Percentiles rank a stretch among this genome's conserved stretches.
phyloP scores from a whole-genome alignment of 352 stramenopile species.

The Phytophthora fragariaefolia region DNA sequence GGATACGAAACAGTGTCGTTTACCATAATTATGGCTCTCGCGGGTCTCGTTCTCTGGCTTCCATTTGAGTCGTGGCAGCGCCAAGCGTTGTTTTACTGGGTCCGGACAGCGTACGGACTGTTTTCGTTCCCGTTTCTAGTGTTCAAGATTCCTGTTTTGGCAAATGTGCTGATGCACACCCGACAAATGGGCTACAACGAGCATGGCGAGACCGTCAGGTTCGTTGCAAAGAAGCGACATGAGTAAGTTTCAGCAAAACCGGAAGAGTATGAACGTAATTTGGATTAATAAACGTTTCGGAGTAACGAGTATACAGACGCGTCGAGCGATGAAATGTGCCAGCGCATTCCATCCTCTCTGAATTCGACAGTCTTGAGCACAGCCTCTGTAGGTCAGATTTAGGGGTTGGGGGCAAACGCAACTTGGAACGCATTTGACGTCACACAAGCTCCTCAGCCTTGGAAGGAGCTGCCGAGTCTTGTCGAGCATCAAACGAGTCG shows the following conservation, averaged over 20 bases:
- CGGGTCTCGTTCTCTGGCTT: constrained; percentile 65
- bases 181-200: constrained; percentile 87
- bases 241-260: constrained; percentile 7
- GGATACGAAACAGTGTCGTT: constrained; percentile 88
- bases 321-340: constrained; percentile 14
- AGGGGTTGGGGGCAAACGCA: not conserved
- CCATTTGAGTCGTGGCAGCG: constrained; percentile 82
- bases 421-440: not conserved
- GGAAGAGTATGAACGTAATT: constrained; percentile 15
- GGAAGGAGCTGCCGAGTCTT: constrained; percentile 22
- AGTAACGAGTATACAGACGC: constrained; percentile 22
- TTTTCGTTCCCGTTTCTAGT: constrained; percentile 89
- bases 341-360: constrained; percentile 18
- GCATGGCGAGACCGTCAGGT: constrained; percentile 72
- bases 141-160: constrained; percentile 88
- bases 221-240: constrained; percentile 48
- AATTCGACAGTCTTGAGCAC: too few species aligned
- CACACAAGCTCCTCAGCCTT: constrained; percentile 58
- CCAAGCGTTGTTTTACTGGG: constrained; percentile 88
- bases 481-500: constrained; percentile 45
- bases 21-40: constrained; percentile 69
- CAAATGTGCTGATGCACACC: constrained; percentile 86
- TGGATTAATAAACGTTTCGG: constrained; percentile 38
- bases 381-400: too few species aligned
- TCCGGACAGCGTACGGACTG: constrained; percentile 85